Base-by-base conservation (phyloP, 805 yeast species). In the Nakazawaea pomicola region DNA sequence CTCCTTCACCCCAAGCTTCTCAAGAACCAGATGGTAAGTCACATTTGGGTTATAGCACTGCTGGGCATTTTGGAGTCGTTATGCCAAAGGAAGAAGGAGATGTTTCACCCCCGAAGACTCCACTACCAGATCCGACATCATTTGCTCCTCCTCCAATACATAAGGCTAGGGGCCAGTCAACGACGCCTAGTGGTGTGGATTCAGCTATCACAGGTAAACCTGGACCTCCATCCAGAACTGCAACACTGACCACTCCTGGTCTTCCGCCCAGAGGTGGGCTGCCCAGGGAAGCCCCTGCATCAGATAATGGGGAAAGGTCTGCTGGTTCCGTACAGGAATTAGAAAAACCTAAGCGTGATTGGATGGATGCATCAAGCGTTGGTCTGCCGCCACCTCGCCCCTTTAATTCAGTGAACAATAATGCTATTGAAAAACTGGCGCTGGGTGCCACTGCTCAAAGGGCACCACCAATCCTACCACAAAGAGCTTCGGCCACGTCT, bases 121-220 rank as follows among this genome's bases (percentile, higher is more conserved):
- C 61, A 8, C 50, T 59, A 4, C 65, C 66, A 1, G 71, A 67
- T 40, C 61, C 67, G 2, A 49, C 57, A 3, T 46, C 54, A 30
- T 66, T 68, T 52, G 64, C 67, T 0, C 70, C 73, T 11, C 74
- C 73, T 4, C 71, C 71, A 1, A 46, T 64, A 6, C 71, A 59
- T 41, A 56, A 45, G 36, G 57, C 48, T 11, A 49, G 66, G 24
- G 61, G 50, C 10, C 21, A 43, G 21, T 19, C 46, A 11, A 16
- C 40, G 5, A 21, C 27, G 12, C 10, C 31, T n/a, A n/a, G n/a
- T n/a, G n/a, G n/a, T n/a, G n/a, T n/a, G n/a, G n/a, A n/a, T 10
- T 4, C 10, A 4, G 4, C 21, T 16, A 20, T 36, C 8, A 21
- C 25, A 2, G 19, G 20, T 7, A 30, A 14, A 11, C 44, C 40